Percentiles rank a stretch among this genome's conserved stretches.
Conservation (phyloP, 208 protist genomes). For the Acanthamoeba sp. region DNA sequence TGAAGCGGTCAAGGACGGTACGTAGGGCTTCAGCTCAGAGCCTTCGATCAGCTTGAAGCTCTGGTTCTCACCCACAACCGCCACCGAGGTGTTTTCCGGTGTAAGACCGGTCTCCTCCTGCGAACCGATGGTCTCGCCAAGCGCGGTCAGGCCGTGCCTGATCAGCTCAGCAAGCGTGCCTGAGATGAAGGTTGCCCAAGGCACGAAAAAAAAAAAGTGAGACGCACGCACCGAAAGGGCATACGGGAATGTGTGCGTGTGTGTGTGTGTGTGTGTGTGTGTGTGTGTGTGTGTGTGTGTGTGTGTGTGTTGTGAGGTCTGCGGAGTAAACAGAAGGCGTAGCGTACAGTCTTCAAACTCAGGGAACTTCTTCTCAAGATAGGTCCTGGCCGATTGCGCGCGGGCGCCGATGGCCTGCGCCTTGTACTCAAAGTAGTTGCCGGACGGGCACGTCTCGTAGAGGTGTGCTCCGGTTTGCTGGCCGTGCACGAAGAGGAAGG, state of each 20-base stretch:
- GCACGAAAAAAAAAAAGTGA: too few relatives aligned
- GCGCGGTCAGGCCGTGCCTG: conserved; percentile 94
- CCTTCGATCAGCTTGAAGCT: conserved; percentile 14
- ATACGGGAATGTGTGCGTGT: too few relatives aligned
- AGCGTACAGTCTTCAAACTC: conserved; percentile 91
- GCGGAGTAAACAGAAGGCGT: too few relatives aligned
- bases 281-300: neutral
- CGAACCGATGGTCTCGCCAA: conserved; percentile 93
- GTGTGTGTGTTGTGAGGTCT: neutral
- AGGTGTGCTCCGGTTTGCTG: conserved; percentile 95
- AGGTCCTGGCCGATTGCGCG: conserved; percentile 98
- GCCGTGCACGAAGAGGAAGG: neutral
- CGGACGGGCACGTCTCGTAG: conserved; percentile 97
- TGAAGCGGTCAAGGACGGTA: neutral
- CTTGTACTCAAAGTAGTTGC: conserved; percentile 98
- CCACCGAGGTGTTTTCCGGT: conserved; percentile 53
- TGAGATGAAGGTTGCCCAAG: neutral
- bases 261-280: too few relatives aligned
- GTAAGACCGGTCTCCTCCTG: conserved; percentile 26
- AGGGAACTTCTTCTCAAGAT: conserved; percentile 98
- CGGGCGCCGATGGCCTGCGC: conserved; percentile 99
- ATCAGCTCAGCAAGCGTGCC: conserved; percentile 92
- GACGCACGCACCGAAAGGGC: too few relatives aligned
- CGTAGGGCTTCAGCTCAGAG: conserved; percentile 59
- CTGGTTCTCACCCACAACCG: conserved; percentile 29